Percentiles rank a stretch among this genome's conserved stretches.
These are phyloP conservation scores for Candida lessepsii DNA, from an alignment of 805 yeast species.

Conservation along the genomic window DNA sequence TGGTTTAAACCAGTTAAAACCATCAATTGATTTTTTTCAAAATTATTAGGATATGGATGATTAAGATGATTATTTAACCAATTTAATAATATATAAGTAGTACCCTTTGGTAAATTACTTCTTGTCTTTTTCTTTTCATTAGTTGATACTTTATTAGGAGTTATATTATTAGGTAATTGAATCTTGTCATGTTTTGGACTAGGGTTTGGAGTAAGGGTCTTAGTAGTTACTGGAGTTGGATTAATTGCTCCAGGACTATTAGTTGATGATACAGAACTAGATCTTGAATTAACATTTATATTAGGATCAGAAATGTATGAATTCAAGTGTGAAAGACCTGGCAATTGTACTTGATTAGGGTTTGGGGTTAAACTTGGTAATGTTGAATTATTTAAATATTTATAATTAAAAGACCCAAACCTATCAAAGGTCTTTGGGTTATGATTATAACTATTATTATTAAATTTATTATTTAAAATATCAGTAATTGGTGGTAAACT, in stretches of 20 bases:
- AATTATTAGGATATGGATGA: conserved; percentile 82
- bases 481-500: conserved; percentile 45
- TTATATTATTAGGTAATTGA: conserved; percentile 8
- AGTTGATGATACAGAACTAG: conserved; percentile 2
- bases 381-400: not conserved
- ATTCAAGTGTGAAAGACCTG: conserved; percentile 4
- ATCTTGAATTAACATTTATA: not conserved
- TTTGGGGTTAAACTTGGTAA: conserved; percentile 1
- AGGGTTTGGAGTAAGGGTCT: not conserved
- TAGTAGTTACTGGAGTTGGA: not conserved
- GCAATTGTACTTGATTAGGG: conserved; percentile 1
- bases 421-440: not conserved
- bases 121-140: conserved; percentile 42
- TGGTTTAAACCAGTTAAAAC: conserved; percentile 73
- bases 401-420: not conserved
- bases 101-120: conserved; percentile 75
- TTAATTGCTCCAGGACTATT: not conserved
- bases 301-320: conserved; percentile 1
- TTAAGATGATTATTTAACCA: conserved; percentile 76
- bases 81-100: conserved; percentile 65
- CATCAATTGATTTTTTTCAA: conserved; percentile 70
- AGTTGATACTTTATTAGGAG: conserved; percentile 8
- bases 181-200: conserved; percentile 3
- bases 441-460: not conserved
- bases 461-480: conserved; percentile 21